Evolutionary conservation across 73 alveolate genomes (phyloP).

Genomic region (Halteria grandinella): DNA sequence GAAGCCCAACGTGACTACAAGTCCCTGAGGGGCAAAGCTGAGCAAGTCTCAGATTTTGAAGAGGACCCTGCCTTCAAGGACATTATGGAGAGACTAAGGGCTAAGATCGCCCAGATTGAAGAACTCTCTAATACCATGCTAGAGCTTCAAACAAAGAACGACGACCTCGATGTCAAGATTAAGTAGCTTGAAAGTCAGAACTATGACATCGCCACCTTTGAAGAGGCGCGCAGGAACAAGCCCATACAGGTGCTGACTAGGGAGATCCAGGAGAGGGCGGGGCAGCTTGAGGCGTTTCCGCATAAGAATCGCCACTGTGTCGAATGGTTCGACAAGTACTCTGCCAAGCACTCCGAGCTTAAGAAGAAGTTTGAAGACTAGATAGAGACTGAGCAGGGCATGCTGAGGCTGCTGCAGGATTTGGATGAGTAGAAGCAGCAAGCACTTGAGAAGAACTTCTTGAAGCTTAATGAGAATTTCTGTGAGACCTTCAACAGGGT

Average conservation of each 20-base stretch:
- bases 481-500: slow-evolving; percentile 74
- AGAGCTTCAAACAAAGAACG: slow-evolving; percentile 47
- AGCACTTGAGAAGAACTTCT: slow-evolving; percentile 77
- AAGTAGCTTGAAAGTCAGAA: slow-evolving; percentile 55
- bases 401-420: slow-evolving; percentile 67
- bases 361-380: slow-evolving; percentile 79
- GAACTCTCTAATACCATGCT: slow-evolving; percentile 67
- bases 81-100: background rate
- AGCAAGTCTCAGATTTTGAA: too few relatives aligned
- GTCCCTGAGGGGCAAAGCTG: slow-evolving; percentile 54
- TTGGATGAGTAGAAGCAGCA: slow-evolving; percentile 79
- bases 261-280: slow-evolving; percentile 57
- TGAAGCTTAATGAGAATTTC: slow-evolving; percentile 75
- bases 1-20: slow-evolving; percentile 62
- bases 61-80: too few relatives aligned
- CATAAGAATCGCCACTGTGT: slow-evolving; percentile 71
- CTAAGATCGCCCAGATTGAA: slow-evolving; percentile 27
- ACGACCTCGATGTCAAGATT: slow-evolving; percentile 56
- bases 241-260: slow-evolving; percentile 6
- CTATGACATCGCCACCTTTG: slow-evolving; percentile 9
- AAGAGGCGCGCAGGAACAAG: slow-evolving; percentile 9
- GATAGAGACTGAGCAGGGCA: slow-evolving; percentile 77
- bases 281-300: slow-evolving; percentile 73
- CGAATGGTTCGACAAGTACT: slow-evolving; percentile 78
- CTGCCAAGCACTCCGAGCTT: slow-evolving; percentile 71